Percentiles rank a stretch among this genome's conserved stretches.
phyloP scores from a whole-genome alignment of 179 eudicot genomes.

The Beta corolliflora region DNA sequence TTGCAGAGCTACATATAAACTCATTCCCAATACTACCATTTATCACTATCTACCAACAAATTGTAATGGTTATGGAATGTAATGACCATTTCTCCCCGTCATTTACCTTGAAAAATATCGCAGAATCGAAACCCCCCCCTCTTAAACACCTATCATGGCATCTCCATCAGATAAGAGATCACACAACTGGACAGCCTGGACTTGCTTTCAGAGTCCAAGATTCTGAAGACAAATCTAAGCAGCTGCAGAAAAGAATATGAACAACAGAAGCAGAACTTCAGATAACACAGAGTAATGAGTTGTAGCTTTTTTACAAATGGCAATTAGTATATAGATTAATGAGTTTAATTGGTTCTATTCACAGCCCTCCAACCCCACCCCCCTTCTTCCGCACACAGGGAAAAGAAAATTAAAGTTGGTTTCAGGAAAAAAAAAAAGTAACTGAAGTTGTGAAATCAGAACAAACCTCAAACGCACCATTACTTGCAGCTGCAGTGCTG shows the following conservation, averaged over 20 bases:
- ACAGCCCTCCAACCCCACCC: too few relatives aligned
- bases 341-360: background rate
- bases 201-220: background rate
- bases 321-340: background rate
- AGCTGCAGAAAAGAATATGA: background rate
- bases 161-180: background rate
- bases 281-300: background rate
- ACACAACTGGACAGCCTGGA: background rate
- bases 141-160: background rate
- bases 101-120: background rate
- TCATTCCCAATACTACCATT: too few relatives aligned
- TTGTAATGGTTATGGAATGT: background rate
- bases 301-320: background rate
- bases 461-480: background rate
- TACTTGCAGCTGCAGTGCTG: background rate
- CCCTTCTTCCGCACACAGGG: too few relatives aligned
- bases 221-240: background rate
- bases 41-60: background rate
- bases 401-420: background rate
- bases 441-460: too few relatives aligned
- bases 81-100: background rate
- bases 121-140: too few relatives aligned
- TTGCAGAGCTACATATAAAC: too few relatives aligned
- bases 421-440: too few relatives aligned
- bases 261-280: background rate